Conservation (phyloP, 768 basidiomycete genomes). For the Ramaria sp. region DNA sequence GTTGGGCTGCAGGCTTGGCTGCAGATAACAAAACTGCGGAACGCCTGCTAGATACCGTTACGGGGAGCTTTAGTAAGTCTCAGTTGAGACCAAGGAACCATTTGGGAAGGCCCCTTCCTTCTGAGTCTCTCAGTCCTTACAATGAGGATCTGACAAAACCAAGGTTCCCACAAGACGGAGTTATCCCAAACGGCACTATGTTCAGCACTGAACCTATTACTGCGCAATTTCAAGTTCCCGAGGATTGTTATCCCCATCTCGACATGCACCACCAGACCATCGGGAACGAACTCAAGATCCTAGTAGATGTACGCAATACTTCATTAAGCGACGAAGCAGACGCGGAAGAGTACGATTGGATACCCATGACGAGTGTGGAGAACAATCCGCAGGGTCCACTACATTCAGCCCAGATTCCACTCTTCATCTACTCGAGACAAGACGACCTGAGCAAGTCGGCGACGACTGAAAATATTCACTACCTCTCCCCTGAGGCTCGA, state of each 20-base stretch:
- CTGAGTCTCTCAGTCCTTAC: background rate
- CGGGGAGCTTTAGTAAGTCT: background rate
- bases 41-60: background rate
- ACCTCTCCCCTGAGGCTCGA: constrained; percentile 1
- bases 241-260: background rate
- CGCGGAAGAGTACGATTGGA: background rate
- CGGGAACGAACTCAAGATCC: background rate
- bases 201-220: background rate
- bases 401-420: background rate
- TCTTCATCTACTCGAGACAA: background rate
- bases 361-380: background rate
- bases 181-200: background rate
- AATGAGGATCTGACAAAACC: background rate
- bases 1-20: background rate
- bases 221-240: background rate
- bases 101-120: no score
- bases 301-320: background rate
- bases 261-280: constrained; percentile 1
- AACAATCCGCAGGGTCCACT: no score
- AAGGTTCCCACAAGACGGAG: background rate
- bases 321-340: background rate
- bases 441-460: background rate
- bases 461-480: background rate
- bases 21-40: background rate
- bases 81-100: background rate